Percentiles rank a stretch among this genome's conserved stretches.
These are phyloP conservation scores for Mycena albidolilacea DNA, from an alignment of 768 basidiomycete species.

Conservation along the genomic window DNA sequence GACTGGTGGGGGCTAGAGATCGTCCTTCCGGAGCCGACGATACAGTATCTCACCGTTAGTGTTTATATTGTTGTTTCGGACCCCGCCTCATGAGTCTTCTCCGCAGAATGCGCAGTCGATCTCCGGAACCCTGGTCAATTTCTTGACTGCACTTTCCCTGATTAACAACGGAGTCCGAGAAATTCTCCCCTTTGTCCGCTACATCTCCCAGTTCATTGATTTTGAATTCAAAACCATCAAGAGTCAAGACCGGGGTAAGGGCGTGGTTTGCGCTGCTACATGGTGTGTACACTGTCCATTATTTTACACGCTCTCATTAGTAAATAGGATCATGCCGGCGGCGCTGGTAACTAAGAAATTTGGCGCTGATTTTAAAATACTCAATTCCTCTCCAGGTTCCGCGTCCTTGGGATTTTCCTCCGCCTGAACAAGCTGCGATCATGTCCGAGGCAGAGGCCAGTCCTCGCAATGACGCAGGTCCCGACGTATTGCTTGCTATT, in stretches of 20 bases:
- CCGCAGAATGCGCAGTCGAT: constrained; percentile 73
- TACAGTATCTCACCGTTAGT: constrained; percentile 72
- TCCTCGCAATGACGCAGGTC: background rate
- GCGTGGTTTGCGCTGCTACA: constrained; percentile 92
- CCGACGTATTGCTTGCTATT: constrained; percentile 21
- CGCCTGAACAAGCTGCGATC: constrained; percentile 50
- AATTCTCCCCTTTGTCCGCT: constrained; percentile 85
- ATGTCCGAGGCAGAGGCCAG: constrained; percentile 34
- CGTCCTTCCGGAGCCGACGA: constrained; percentile 78
- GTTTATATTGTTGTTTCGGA: background rate
- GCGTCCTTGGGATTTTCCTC: constrained; percentile 84
- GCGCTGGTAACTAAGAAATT: constrained; percentile 63
- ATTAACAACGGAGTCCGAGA: constrained; percentile 85
- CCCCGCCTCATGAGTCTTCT: background rate
- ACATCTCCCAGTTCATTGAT: constrained; percentile 85
- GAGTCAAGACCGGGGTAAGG: constrained; percentile 75
- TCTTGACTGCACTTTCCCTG: constrained; percentile 80
- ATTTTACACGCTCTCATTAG: background rate
- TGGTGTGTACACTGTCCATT: constrained; percentile 63
- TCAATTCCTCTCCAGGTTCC: constrained; percentile 61
- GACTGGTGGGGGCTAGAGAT: constrained; percentile 95
- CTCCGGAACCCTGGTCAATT: constrained; percentile 74
- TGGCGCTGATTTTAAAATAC: background rate
- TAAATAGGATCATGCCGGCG: constrained; percentile 79
- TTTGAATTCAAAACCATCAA: constrained; percentile 80